A percentile compares a stretch with the other conserved stretches of the same genome.
Evolutionary conservation across 2,329 filamentous ascomycete species (phyloP).

Genomic region (Fusarium mundagurra): DNA sequence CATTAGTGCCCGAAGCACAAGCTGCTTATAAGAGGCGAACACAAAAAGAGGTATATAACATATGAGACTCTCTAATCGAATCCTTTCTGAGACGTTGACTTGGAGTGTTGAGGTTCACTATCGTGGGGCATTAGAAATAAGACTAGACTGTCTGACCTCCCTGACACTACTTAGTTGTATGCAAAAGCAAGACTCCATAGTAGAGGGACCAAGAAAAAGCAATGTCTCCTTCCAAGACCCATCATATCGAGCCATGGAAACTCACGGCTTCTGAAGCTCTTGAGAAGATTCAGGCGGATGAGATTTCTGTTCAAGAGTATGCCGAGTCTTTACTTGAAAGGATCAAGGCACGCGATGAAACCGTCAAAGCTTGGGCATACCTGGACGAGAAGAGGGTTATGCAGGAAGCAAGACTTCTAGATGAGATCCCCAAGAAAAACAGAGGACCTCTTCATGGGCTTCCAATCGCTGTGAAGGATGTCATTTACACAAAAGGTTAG

Average conservation of each 20-base stretch:
- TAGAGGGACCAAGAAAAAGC: background rate
- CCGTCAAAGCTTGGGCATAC: constrained; percentile 62
- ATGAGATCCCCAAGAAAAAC: constrained; percentile 56
- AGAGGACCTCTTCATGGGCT: constrained; percentile 68
- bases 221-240: constrained; percentile 26
- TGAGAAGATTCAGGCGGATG: constrained; percentile 51
- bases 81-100: background rate
- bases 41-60: background rate
- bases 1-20: constrained; percentile 6
- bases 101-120: background rate
- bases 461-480: constrained; percentile 68
- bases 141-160: background rate
- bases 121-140: background rate
- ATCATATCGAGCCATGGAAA: constrained; percentile 29
- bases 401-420: constrained; percentile 59
- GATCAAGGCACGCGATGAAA: constrained; percentile 55
- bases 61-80: background rate
- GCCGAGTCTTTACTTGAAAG: constrained; percentile 57
- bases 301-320: constrained; percentile 61
- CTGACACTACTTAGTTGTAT: background rate
- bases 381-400: constrained; percentile 58
- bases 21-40: background rate
- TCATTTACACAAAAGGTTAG: constrained; percentile 65
- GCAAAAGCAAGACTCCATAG: background rate
- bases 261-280: constrained; percentile 57